Conservation (phyloP, 768 basidiomycete species). For the Guyanaporus albipodus region DNA sequence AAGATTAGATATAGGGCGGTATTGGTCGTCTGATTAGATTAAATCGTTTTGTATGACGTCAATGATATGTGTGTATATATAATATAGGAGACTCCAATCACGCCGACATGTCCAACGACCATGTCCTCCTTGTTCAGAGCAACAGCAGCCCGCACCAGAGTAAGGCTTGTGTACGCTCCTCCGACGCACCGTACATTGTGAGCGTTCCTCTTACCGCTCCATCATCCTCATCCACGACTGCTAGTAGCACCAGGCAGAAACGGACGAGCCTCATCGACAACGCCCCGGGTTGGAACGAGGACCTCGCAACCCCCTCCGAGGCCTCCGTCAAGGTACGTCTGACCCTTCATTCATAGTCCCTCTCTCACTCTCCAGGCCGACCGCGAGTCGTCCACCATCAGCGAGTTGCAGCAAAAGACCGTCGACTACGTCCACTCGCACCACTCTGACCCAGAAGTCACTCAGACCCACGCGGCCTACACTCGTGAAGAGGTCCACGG, state of each 20-base stretch:
- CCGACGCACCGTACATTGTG: slow-evolving; percentile 8
- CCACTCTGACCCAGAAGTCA: slow-evolving; percentile 16
- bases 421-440: slow-evolving; percentile 12
- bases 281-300: slow-evolving; percentile 73
- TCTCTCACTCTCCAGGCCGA: slow-evolving; percentile 23
- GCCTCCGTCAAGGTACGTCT: slow-evolving; percentile 54
- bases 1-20: slow-evolving; percentile 33
- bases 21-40: slow-evolving; percentile 7
- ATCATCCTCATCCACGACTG: slow-evolving; percentile 3
- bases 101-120: too few relatives aligned
- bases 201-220: background rate
- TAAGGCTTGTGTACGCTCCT: too few relatives aligned
- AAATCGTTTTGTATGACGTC: background rate
- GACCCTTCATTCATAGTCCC: background rate
- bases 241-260: slow-evolving; percentile 56
- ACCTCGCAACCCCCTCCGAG: slow-evolving; percentile 59
- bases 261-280: slow-evolving; percentile 45
- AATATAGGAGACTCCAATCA: too few relatives aligned
- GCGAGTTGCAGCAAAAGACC: slow-evolving; percentile 25
- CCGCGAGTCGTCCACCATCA: slow-evolving; percentile 7
- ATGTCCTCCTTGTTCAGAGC: slow-evolving; percentile 18
- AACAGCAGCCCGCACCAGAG: background rate
- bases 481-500: slow-evolving; percentile 27
- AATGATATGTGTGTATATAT: too few relatives aligned
- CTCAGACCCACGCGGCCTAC: slow-evolving; percentile 25